phyloP scores from a whole-genome alignment of 164 flowering plant species.

The Liriodendron chinense region DNA sequence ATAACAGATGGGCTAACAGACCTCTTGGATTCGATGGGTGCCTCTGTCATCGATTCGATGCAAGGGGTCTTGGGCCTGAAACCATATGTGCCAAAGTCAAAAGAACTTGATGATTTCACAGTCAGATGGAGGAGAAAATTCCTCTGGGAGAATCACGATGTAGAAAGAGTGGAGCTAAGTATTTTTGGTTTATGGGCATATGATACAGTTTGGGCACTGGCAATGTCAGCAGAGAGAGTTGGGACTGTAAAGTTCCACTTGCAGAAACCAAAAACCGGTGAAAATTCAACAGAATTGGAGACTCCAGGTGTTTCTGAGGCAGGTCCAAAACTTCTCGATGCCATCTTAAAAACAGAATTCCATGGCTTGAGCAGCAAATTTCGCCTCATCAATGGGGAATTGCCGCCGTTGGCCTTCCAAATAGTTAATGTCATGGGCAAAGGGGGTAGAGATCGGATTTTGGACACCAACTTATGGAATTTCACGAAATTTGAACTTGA shows the following conservation, averaged over 20 bases:
- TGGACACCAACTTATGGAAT: slow-evolving; percentile 35
- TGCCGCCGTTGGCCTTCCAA: slow-evolving; percentile 22
- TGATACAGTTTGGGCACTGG: slow-evolving; percentile 11
- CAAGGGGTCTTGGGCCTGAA: slow-evolving; percentile 44
- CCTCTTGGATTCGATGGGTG: slow-evolving; percentile 10
- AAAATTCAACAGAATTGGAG: neutral
- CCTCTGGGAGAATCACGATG: slow-evolving; percentile 12
- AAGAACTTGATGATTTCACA: slow-evolving; percentile 18
- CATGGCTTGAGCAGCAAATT: slow-evolving; percentile 38
- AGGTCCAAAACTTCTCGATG: neutral
- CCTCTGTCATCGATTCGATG: slow-evolving; percentile 25
- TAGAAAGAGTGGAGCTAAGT: slow-evolving; percentile 5
- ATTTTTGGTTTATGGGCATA: slow-evolving; percentile 18
- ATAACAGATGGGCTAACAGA: slow-evolving; percentile 27
- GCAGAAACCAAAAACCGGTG: neutral
- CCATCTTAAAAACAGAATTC: slow-evolving; percentile 8
- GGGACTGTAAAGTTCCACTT: neutral
- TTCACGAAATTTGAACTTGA: neutral
- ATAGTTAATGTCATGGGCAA: slow-evolving; percentile 35
- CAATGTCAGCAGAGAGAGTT: slow-evolving; percentile 1
- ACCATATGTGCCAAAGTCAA: slow-evolving; percentile 24
- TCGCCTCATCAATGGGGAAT: slow-evolving; percentile 26
- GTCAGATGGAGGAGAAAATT: slow-evolving; percentile 29
- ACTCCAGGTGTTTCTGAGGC: neutral
- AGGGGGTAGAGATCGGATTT: slow-evolving; percentile 25